phyloP scores from a whole-genome alignment of 306 rosid species.

The Prunus persica region DNA sequence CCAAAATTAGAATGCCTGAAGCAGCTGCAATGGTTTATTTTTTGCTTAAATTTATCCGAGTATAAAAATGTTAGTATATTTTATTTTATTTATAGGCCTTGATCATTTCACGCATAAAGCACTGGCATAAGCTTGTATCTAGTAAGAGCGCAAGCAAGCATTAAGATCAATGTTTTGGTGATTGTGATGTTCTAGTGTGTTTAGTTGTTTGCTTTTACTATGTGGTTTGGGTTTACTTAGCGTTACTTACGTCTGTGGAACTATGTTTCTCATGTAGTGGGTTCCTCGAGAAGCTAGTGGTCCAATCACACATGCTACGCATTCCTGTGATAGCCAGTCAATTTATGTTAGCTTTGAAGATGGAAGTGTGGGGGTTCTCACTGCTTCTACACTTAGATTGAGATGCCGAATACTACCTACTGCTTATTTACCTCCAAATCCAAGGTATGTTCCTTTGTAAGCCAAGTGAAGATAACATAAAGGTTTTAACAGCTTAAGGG shows the following conservation, averaged over 20 bases:
- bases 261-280: slow-evolving; percentile 43
- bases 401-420: slow-evolving; percentile 79
- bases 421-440: slow-evolving; percentile 80
- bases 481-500: too few species aligned
- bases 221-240: slow-evolving; percentile 17
- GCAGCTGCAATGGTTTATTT: too few species aligned
- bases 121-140: too few species aligned
- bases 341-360: slow-evolving; percentile 92
- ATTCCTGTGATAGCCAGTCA: slow-evolving; percentile 72
- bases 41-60: too few species aligned
- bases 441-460: slow-evolving; percentile 52
- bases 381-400: slow-evolving; percentile 71
- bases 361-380: slow-evolving; percentile 84
- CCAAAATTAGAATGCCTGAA: too few species aligned
- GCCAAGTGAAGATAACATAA: neutral
- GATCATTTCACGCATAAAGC: too few species aligned
- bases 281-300: slow-evolving; percentile 27
- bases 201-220: slow-evolving; percentile 15
- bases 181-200: neutral
- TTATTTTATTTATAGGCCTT: too few species aligned
- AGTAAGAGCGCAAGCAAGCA: too few species aligned
- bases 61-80: too few species aligned
- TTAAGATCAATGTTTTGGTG: too few species aligned
- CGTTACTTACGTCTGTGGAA: slow-evolving; percentile 14
- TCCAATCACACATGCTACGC: slow-evolving; percentile 89